Base-by-base conservation (phyloP, 1,139 yeast genomes). In the Candida albicans region DNA sequence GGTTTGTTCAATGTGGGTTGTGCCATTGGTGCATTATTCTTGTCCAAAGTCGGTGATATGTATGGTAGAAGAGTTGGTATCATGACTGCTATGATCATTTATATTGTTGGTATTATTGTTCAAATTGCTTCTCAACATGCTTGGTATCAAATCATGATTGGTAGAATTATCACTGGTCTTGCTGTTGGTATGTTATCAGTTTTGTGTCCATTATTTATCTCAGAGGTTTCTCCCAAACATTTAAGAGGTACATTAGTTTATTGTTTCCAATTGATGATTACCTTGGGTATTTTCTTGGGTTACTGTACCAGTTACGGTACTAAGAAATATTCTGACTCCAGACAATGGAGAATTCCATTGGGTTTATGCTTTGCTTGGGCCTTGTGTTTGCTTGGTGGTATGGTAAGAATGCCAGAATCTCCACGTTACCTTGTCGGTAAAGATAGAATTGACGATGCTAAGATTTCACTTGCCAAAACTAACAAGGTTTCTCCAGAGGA, bases 151-250 rank as follows among this genome's bases (percentile, higher is more conserved):
- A 62, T 73, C 50, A 65, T 77, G 54, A 58, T 76, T 49, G 91
- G 93, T 22, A 70, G 93, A 54, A 76, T 82, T 46, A 66, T 83
- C 37, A 77, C 87, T 24, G 93, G 93, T 34, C 61, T 82, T 44
- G 88, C 86, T 58, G 86, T 85, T 47, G 91, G 91, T 54, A 73
- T 76, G 34, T 77, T 84, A 33, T 75, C 90, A n/a, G 84, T 86
- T 32, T 68, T 81, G 41, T 76, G 80, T 43, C 88, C 89, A 35
- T 65, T 84, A 63, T 83, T 84, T 62, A 83, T 83, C 66, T 75
- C 86, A 45, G 91, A 85, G 65, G 73, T 82, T 50, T 77, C 89
- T 32, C 91, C 90, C 46, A 81, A 75, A 58, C 75, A 75, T 53
- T 68, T 82, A 47, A 77, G 93, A 68, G 91, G 91, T 61, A 77